phyloP scores from a whole-genome alignment of 2,329 filamentous ascomycete genomes.

The Pseudofabraea citricarpa region DNA sequence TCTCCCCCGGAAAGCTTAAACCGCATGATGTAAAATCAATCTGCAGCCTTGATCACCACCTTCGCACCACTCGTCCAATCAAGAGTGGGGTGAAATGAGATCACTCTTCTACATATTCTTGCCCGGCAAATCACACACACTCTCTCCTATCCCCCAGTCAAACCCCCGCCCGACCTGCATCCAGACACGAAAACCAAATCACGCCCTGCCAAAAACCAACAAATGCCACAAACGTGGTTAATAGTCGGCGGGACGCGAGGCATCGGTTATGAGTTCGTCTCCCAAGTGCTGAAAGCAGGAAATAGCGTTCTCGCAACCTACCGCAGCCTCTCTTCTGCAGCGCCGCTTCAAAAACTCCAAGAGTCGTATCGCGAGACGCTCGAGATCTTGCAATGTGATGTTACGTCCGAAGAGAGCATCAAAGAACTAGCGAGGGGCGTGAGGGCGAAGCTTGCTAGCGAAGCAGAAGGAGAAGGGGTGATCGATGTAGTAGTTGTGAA shows the following conservation, averaged over 20 bases:
- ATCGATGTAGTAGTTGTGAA: slow-evolving; percentile 50
- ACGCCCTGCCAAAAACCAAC: background rate
- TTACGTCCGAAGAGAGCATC: slow-evolving; percentile 47
- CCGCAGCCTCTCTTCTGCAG: slow-evolving; percentile 31
- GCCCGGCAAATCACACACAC: too few relatives aligned
- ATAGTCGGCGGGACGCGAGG: slow-evolving; percentile 40
- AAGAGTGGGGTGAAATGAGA: too few relatives aligned
- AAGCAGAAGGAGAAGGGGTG: slow-evolving; percentile 9
- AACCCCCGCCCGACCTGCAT: too few relatives aligned
- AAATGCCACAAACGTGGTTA: slow-evolving; percentile 33
- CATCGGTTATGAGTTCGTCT: slow-evolving; percentile 38
- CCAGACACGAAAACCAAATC: too few relatives aligned
- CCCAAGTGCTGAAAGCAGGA: slow-evolving; percentile 32
- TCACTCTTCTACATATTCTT: too few relatives aligned
- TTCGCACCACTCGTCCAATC: too few relatives aligned
- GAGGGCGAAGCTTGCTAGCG: slow-evolving; percentile 5
- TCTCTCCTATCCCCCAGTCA: too few relatives aligned
- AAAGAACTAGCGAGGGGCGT: slow-evolving; percentile 19
- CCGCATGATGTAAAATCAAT: too few relatives aligned
- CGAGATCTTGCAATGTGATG: slow-evolving; percentile 39
- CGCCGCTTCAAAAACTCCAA: slow-evolving; percentile 32
- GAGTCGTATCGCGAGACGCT: slow-evolving; percentile 24
- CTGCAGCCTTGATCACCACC: too few relatives aligned
- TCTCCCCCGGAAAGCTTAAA: too few relatives aligned
- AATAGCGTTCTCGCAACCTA: slow-evolving; percentile 42